Percentiles rank a stretch among this genome's conserved stretches.
These are phyloP conservation scores for Microcera coccophila DNA, from an alignment of 2,329 filamentous ascomycete genomes.

Conservation along the genomic window DNA sequence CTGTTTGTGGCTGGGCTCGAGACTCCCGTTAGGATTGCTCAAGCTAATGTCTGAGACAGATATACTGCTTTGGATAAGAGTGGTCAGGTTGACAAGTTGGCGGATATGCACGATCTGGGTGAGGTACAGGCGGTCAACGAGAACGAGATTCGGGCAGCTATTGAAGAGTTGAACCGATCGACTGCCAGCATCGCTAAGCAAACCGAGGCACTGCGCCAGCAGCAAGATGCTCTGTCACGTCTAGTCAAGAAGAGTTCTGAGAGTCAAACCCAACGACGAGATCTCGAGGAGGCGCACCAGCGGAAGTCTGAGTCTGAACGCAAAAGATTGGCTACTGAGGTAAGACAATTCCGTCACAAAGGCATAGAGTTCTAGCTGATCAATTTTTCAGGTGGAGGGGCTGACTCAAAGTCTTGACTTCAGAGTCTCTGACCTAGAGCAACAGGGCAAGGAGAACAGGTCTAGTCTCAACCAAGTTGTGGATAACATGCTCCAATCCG, in stretches of 20 bases:
- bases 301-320: conserved; percentile 36
- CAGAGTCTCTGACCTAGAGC: conserved; percentile 47
- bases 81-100: conserved; percentile 46
- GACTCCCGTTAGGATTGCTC: neutral
- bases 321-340: conserved; percentile 40
- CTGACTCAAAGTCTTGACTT: conserved; percentile 45
- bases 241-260: conserved; percentile 42
- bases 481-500: conserved; percentile 50
- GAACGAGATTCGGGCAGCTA: conserved; percentile 56
- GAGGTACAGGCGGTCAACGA: conserved; percentile 52
- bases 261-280: conserved; percentile 25
- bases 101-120: conserved; percentile 43
- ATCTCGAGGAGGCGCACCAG: conserved; percentile 27
- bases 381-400: conserved; percentile 41
- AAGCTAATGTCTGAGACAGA: conserved; percentile 30
- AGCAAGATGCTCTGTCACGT: conserved; percentile 57
- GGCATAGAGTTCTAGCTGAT: neutral
- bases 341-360: conserved; percentile 21
- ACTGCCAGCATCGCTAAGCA: conserved; percentile 63
- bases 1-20: conserved; percentile 8
- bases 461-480: conserved; percentile 46
- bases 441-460: conserved; percentile 45
- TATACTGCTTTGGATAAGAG: conserved; percentile 47
- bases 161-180: conserved; percentile 60
- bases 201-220: conserved; percentile 56